Evolutionary conservation across 1,139 yeast genomes (phyloP), one percentile per base, ranked within the genome.

Genomic region (Yamadazyma triangularis): DNA sequence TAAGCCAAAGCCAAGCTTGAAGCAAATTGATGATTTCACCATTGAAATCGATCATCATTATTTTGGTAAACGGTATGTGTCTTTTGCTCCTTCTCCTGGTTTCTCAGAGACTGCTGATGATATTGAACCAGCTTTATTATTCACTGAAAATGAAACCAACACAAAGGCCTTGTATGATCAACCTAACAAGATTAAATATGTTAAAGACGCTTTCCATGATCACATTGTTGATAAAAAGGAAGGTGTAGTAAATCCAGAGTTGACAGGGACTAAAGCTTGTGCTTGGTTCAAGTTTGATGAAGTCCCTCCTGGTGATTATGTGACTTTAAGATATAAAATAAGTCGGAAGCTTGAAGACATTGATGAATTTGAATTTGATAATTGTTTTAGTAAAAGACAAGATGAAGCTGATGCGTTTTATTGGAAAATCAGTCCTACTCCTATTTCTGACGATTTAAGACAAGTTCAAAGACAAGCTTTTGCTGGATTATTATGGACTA

Each of bases 321-420:
- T 87, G 21, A 85, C 95, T 1, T 74, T 89, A 27, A 77, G 96
- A 47, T 85, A 89, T 63, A 82, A 77, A 52, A 73, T 86, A 47
- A 70, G 86, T 28, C 56, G 51, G 35, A 45, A 56, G 9, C 51
- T 56, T 5, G 64, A 61, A 31, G 77, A 74, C 10, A 64, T 85
- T 35, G 89, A 86, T 54, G 95, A 86, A 56, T 82, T 77, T 41
- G 78, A 70, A 30, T 80, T 87, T 48, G 96, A 89, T 57, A 60
- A 70, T 24, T 59, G 77, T n/a, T 78, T 89, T 46, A 79, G 77
- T 26, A 69, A 76, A 36, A 79, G 96, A 51, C 84, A 81, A 48
- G 83, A 77, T 39, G 97, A 89, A 50, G 96, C 97, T 8, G 96
- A 89, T 50, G 91, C 88, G 28, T 89, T 89, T 56, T 89, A 88